Evolutionary conservation across 2,329 filamentous ascomycete genomes (phyloP), one percentile per base, ranked within the genome.

Genomic region (Beauveria sp.): DNA sequence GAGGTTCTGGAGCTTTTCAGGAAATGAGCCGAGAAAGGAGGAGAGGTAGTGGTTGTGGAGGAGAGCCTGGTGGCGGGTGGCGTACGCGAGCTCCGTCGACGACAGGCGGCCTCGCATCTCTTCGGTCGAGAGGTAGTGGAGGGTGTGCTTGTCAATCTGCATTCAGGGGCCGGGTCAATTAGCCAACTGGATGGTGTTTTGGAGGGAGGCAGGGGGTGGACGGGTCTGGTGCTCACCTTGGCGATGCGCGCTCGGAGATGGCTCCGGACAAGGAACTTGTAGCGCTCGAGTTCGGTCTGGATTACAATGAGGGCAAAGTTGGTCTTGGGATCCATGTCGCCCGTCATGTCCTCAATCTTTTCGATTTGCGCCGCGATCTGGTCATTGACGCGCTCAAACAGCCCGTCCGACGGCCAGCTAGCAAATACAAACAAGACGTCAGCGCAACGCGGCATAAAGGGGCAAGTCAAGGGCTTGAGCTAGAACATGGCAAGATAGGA

Each of bases 251-350:
- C 87, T 58, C 96, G 83, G 61, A 99, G 75, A 66, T 93, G 88
- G 66, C 89, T 89, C 63, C 95, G 83, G 20, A 98, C 84, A 24
- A 99, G 81, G 70, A 92, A 99, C 77, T 96, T 96, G 76, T 90
- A 96, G 51, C 95, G 83, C 73, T 97, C 93, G 60, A 99, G 84
- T 77, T 99, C 95, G 7, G 96, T 98, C 78, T 99, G 95, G 60
- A 97, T 87, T 64, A 99, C 89, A 54, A 97, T 96, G 70, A 98
- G 86, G 64, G 86, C 86, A 73, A 99, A 96, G 73, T 96, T 98
- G 65, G 90, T 88, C 74, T 90, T 92, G 52, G 93, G 89, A 70
- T 96, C 92, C 85, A 93, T 89, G 70, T 90, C 87, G 64, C 89
- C 89, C 14, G 89, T 93, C 81, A 93, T 84, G 63, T 87, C 84